Evolutionary conservation across 371 early-diverging fungal species (phyloP).

Genomic region (Rhizopus microsporus): DNA sequence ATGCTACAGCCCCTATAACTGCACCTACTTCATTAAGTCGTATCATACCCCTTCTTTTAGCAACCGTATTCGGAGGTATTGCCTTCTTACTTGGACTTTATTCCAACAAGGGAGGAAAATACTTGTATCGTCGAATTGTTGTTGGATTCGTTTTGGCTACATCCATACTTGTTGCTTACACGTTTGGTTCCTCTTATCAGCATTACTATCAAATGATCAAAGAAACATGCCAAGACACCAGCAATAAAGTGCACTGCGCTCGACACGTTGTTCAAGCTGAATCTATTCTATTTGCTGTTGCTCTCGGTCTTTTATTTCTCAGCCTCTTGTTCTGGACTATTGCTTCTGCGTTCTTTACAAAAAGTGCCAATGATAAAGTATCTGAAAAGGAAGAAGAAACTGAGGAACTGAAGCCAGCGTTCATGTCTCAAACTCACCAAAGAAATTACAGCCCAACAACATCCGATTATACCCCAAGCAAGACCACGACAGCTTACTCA

Average conservation of each 20-base stretch:
- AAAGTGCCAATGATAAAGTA: background rate
- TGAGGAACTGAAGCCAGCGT: background rate
- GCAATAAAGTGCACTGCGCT: conserved; percentile 24
- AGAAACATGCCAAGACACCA: conserved; percentile 15
- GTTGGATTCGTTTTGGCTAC: conserved; percentile 21
- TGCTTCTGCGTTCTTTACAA: conserved; percentile 13
- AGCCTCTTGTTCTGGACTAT: conserved; percentile 21
- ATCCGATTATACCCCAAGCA: too few species aligned
- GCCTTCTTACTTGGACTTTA: conserved; percentile 29
- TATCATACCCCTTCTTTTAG: conserved; percentile 29
- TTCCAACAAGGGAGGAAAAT: conserved; percentile 19
- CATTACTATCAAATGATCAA: conserved; percentile 21
- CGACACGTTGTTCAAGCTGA: conserved; percentile 23
- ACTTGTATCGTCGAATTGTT: conserved; percentile 19
- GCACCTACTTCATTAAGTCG: conserved; percentile 18
- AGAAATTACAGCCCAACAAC: background rate
- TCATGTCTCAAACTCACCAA: conserved; percentile 1
- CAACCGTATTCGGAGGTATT: conserved; percentile 18
- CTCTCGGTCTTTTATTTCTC: conserved; percentile 22
- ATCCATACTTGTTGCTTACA: conserved; percentile 17
- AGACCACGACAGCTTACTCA: conserved; percentile 4
- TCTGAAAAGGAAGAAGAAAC: conserved; percentile 3
- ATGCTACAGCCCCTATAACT: conserved; percentile 22
- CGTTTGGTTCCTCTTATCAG: conserved; percentile 24
- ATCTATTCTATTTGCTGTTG: conserved; percentile 27